Conservation (phyloP, 805 yeast genomes). For the Torulaspora gathmanii region DNA sequence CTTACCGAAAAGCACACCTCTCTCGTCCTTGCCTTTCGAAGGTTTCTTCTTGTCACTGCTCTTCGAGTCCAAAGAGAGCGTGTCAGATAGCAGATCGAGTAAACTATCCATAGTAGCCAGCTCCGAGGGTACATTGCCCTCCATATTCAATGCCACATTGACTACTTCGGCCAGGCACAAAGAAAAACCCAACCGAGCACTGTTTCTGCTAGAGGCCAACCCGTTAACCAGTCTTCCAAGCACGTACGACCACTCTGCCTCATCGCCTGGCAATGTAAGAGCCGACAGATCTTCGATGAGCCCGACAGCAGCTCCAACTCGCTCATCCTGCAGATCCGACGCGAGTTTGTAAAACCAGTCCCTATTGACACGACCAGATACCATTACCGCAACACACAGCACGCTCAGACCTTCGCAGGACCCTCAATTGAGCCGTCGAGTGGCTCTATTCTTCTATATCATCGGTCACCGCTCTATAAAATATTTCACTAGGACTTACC, state of each 20-base stretch:
- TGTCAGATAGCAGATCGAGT: constrained; percentile 19
- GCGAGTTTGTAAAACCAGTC: constrained; percentile 76
- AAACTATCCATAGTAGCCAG: constrained; percentile 22
- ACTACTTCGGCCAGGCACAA: constrained; percentile 74
- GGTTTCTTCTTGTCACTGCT: constrained; percentile 40
- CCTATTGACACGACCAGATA: constrained; percentile 44
- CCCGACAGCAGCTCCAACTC: constrained; percentile 65
- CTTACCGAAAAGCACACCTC: constrained; percentile 75
- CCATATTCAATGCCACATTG: constrained; percentile 35
- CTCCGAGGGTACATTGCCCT: constrained; percentile 15
- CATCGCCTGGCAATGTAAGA: constrained; percentile 32
- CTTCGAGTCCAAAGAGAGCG: constrained; percentile 40
- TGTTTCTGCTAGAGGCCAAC: constrained; percentile 70
- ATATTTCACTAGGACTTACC: too few relatives aligned
- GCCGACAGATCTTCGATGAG: constrained; percentile 55
- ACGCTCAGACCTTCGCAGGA: neutral
- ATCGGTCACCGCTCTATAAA: neutral
- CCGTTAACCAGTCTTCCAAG: constrained; percentile 75
- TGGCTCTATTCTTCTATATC: neutral
- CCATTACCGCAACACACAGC: neutral
- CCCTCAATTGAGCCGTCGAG: neutral
- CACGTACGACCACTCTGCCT: constrained; percentile 76
- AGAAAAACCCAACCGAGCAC: constrained; percentile 84
- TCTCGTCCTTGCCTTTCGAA: constrained; percentile 73
- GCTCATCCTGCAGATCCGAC: constrained; percentile 67